Evolutionary conservation across 306 rosid genomes (phyloP), one percentile per base, ranked within the genome.

Genomic region (Vigna mungo): DNA sequence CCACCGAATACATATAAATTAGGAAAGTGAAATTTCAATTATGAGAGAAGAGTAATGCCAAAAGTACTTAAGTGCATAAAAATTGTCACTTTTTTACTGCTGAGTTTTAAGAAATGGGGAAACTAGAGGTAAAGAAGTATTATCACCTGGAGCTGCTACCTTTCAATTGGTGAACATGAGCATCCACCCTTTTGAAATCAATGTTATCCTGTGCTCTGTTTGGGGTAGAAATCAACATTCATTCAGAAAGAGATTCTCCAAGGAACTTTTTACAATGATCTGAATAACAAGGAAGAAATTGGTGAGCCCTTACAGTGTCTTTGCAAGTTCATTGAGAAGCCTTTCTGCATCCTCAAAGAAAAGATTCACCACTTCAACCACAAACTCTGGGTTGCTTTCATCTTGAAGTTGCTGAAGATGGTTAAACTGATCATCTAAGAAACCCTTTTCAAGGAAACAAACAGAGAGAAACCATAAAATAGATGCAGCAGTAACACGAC

Each of bases 101-200:
- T 25, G 27, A 25, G 27, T 25, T 25, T 25, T 25, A 25, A 25
- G 27, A 25, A 25, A 25, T 25, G 27, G 27, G 2, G 27, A 25
- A 25, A 25, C 3, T 2, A 25, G 27, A 2, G 27, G 27, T 25
- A 25, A 25, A 25, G 27, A 25, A 25, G 1, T 55, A 18, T 61
- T 36, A 6, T 59, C 86, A 94, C 98, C 97, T 90, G 82, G 98
- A 88, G 84, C 97, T 94, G 87, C 98, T 90, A 41, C 98, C 98
- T 85, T 90, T 94, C 86, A 94, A 52, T 84, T 91, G 96, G 77
- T 90, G 97, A 89, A 94, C 90, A 79, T 84, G 75, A 53, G 90
- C 81, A 84, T 89, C 98, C 56, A 94, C 82, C 81, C 69, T 89
- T 74, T 47, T 89, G 43, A 85, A 91, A 87, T 94, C 91, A 72